Evolutionary conservation across 1,284 basidiomycete species (phyloP).

Genomic region (Ustilago vetiveriae): DNA sequence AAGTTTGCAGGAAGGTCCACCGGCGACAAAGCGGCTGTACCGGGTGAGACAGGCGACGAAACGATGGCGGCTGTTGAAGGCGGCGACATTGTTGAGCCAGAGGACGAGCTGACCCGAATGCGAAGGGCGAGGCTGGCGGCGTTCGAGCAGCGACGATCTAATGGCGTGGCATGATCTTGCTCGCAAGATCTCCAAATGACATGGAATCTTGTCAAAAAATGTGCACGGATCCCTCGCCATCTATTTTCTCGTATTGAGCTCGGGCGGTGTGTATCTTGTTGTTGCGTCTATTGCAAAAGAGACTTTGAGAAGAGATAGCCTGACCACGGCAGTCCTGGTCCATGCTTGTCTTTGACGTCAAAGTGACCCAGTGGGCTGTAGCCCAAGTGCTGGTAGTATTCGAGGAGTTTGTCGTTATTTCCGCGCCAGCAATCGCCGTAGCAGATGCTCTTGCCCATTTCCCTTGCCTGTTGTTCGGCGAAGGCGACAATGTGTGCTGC

Average conservation of each 20-base stretch:
- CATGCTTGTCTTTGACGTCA: conserved; percentile 43
- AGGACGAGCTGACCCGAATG: conserved; percentile 23
- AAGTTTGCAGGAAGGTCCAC: no score
- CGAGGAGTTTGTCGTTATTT: conserved; percentile 30
- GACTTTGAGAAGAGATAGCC: conserved; percentile 33
- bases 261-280: no score
- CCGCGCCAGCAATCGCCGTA: conserved; percentile 48
- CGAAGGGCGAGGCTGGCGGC: conserved; percentile 32
- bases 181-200: no score
- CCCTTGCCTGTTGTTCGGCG: conserved; percentile 2
- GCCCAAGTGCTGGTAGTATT: conserved; percentile 36
- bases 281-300: background rate
- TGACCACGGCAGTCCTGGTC: conserved; percentile 24
- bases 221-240: no score
- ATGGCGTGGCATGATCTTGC: background rate
- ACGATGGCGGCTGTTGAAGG: background rate
- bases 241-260: no score
- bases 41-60: background rate
- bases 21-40: background rate
- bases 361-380: conserved; percentile 26
- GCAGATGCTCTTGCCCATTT: conserved; percentile 8
- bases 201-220: no score
- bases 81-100: background rate
- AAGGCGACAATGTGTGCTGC: conserved; percentile 16
- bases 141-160: conserved; percentile 19